Evolutionary conservation across 352 stramenopile genomes (phyloP).

Genomic region (Stramenopiles sp.): DNA sequence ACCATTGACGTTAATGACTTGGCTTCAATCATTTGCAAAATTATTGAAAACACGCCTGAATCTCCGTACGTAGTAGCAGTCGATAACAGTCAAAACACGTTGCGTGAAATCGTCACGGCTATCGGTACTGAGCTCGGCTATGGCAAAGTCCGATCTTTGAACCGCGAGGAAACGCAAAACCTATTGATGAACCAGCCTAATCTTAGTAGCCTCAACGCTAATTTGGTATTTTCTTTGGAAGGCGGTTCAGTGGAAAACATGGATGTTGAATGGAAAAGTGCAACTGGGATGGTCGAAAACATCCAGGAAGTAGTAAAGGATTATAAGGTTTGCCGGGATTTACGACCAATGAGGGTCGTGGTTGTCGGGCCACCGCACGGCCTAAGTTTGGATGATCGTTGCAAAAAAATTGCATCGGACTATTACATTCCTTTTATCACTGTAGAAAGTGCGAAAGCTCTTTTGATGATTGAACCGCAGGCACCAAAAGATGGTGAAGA

Average conservation of each 20-base stretch:
- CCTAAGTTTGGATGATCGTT: neutral
- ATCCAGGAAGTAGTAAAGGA: slow-evolving; percentile 42
- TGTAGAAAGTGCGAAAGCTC: neutral
- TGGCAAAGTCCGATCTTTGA: neutral
- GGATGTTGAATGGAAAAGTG: slow-evolving; percentile 35
- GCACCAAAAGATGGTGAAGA: neutral
- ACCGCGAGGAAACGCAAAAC: neutral
- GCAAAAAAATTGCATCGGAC: neutral
- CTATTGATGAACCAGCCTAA: neutral
- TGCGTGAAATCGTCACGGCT: neutral
- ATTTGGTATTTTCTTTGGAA: slow-evolving; percentile 40
- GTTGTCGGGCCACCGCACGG: slow-evolving; percentile 37
- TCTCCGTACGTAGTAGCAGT: neutral
- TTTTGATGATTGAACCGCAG: neutral
- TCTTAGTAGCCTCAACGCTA: neutral
- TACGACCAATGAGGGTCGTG: slow-evolving; percentile 43
- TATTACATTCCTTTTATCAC: neutral
- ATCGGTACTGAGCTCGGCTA: neutral
- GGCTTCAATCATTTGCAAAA: slow-evolving; percentile 26
- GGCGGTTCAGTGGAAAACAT: slow-evolving; percentile 19
- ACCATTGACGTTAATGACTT: slow-evolving; percentile 59
- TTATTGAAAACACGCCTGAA: neutral
- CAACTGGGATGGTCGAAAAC: slow-evolving; percentile 38
- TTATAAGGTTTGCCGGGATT: slow-evolving; percentile 45
- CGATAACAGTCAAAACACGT: neutral